phyloP scores from a whole-genome alignment of 495 filamentous ascomycete species.

The Tuber brumale region DNA sequence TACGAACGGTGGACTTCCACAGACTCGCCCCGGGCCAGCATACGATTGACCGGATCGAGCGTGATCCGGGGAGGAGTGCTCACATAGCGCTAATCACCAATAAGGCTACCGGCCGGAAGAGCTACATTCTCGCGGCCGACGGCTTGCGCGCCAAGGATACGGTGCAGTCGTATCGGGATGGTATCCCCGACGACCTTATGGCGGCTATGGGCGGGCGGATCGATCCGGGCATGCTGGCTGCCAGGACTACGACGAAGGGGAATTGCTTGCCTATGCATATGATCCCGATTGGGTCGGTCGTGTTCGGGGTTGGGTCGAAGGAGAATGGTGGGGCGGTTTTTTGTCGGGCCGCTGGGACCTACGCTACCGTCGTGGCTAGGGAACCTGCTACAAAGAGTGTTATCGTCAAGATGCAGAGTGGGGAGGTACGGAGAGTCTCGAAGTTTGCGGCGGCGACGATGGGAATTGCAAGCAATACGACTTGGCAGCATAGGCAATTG shows the following conservation, averaged over 20 bases:
- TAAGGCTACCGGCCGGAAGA: slow-evolving; percentile 60
- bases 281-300: slow-evolving; percentile 82
- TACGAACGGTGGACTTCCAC: slow-evolving; percentile 80
- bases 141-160: slow-evolving; percentile 87
- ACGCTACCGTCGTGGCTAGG: slow-evolving; percentile 77
- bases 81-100: slow-evolving; percentile 83
- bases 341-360: slow-evolving; percentile 88
- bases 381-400: slow-evolving; percentile 69
- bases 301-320: slow-evolving; percentile 80
- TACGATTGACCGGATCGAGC: slow-evolving; percentile 85
- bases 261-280: slow-evolving; percentile 93
- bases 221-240: slow-evolving; percentile 89
- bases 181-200: slow-evolving; percentile 77
- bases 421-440: slow-evolving; percentile 79
- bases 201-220: slow-evolving; percentile 82
- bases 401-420: slow-evolving; percentile 77
- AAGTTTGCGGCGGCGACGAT: slow-evolving; percentile 90
- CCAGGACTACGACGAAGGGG: slow-evolving; percentile 86
- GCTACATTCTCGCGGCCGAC: slow-evolving; percentile 87
- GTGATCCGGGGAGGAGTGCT: slow-evolving; percentile 85
- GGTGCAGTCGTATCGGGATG: slow-evolving; percentile 80
- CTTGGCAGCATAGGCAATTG: slow-evolving; percentile 79
- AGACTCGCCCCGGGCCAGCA: slow-evolving; percentile 71
- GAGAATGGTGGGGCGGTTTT: slow-evolving; percentile 70
- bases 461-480: slow-evolving; percentile 85